Base-by-base conservation (phyloP, 345 rosid species). In the Eucalyptus sideroxylon region DNA sequence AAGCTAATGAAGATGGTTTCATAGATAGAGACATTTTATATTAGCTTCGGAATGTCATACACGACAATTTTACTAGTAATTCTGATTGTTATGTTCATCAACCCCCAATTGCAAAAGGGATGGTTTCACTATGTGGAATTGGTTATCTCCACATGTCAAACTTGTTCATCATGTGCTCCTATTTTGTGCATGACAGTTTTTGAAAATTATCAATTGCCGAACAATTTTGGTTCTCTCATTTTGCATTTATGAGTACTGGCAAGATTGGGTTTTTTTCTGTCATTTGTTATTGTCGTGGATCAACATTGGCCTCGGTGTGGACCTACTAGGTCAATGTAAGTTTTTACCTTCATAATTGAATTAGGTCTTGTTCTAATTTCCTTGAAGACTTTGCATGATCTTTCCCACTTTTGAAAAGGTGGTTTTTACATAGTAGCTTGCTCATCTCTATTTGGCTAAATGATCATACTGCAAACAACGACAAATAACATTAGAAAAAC, bases 171-270 rank as follows among this genome's bases (percentile, higher is more conserved):
- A 13, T 3, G 2, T n/a, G 77, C 30, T 24, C 1, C 62, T 56
- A 56, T 56, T 56, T 56, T 56, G 62, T 24, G 62, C 62, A 56
- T 24, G 62, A 56, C 1, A 2, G 6, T 56, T 56, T 56, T 24
- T 1, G 12, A 26, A 56, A 56, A 56, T 56, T 56, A 14, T 56
- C 30, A 24, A 56, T 56, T 56, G 62, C 30, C 30, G 0, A 24
- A 56, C 14, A 56, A 56, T 56, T 56, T 56, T 56, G 62, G 14
- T 26, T 56, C 62, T 56, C 62, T 23, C 14, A 0, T 56, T 56
- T 3, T 5, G 0, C 30, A 56, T 56, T 26, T 24, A 1, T 0
- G 1, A 26, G 30, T 23, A 56, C 1, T 0, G 2, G 62, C 30
- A 24, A 1, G 62, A 56, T 24, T 56, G 62, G 59, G 59, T 53